These are phyloP conservation scores for Phytophthora pini DNA, from an alignment of 352 stramenopile genomes.

Conservation along the genomic window DNA sequence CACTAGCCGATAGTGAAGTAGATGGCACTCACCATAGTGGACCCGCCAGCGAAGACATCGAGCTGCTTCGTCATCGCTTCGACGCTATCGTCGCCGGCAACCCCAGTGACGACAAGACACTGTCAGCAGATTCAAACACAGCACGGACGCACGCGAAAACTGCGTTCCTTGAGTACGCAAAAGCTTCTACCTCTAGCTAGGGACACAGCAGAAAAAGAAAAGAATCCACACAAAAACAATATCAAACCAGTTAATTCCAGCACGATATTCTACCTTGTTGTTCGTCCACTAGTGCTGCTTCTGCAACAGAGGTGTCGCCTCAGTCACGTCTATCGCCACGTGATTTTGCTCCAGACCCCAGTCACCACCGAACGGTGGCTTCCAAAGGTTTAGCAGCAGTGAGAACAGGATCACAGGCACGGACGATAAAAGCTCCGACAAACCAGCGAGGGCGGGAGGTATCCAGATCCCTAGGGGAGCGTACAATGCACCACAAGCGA, in stretches of 20 bases:
- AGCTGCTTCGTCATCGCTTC: constrained; percentile 43
- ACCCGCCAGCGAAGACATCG: constrained; percentile 18
- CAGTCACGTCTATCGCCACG: constrained; percentile 48
- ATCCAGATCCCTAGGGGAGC: constrained; percentile 61
- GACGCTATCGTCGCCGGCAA: constrained; percentile 44
- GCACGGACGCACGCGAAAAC: constrained; percentile 24
- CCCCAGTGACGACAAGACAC: constrained; percentile 7
- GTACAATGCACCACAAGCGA: constrained; percentile 77
- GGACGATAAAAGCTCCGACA: constrained; percentile 77
- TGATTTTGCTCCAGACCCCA: constrained; percentile 24
- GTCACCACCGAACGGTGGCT: constrained; percentile 44
- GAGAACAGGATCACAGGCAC: constrained; percentile 85
- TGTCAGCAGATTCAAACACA: constrained; percentile 11
- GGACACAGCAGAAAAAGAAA: background rate
- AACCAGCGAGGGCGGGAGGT: constrained; percentile 68
- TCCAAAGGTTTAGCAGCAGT: constrained; percentile 73
- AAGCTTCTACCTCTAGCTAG: constrained; percentile 12
- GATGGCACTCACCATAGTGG: background rate
- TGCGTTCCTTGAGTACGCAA: constrained; percentile 47
- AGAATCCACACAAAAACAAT: constrained; percentile 12
- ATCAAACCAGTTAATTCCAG: constrained; percentile 24
- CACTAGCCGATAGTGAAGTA: constrained; percentile 4
- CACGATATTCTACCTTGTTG: constrained; percentile 20
- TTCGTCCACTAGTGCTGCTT: constrained; percentile 24
- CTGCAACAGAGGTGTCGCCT: constrained; percentile 49